Conservation (phyloP, 83 land plant species). For the Isoetes engelmannii region DNA sequence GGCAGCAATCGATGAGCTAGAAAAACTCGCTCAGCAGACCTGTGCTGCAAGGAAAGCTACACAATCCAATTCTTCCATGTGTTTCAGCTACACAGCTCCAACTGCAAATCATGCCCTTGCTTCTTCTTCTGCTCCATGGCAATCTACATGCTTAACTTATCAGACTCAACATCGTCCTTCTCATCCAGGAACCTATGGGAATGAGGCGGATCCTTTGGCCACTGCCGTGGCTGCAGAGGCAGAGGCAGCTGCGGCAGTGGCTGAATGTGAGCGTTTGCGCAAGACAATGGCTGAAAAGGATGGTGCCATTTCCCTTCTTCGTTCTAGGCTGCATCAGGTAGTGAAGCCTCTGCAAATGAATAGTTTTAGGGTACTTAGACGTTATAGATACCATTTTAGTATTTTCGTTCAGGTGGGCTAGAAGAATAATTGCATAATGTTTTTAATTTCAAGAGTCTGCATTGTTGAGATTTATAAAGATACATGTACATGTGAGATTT, state of each 20-base stretch:
- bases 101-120: neutral
- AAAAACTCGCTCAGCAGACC: slow-evolving; percentile 1
- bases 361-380: no score
- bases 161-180: neutral
- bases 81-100: neutral
- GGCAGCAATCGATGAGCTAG: slow-evolving; percentile 5
- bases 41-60: neutral
- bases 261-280: neutral
- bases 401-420: no score
- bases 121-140: neutral
- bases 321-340: neutral
- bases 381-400: no score
- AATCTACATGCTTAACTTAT: neutral
- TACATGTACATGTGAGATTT: no score
- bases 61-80: neutral
- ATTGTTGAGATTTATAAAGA: no score
- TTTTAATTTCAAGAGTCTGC: no score
- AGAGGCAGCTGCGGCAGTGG: neutral
- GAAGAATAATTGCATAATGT: no score
- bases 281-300: neutral
- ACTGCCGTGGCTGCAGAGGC: neutral
- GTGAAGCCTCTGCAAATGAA: neutral
- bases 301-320: neutral
- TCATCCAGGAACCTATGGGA: no score
- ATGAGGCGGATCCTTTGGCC: no score